Evolutionary conservation across 2,329 filamentous ascomycete genomes (phyloP).

Genomic region (Diaporthe sp.): DNA sequence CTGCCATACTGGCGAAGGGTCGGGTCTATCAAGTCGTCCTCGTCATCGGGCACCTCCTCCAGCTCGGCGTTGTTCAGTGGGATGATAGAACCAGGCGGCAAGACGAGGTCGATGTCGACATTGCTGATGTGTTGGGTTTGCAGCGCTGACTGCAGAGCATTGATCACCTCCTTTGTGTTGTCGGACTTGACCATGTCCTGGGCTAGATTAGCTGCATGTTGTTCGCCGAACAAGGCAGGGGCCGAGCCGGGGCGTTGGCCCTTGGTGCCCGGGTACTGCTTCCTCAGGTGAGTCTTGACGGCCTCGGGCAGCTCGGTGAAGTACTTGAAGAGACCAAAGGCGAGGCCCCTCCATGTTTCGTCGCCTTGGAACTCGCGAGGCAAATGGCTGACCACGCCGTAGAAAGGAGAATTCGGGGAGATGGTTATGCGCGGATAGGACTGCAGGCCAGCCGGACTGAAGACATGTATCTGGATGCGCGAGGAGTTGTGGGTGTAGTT

Average conservation of each 20-base stretch:
- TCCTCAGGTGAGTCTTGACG: constrained; percentile 80
- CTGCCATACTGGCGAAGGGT: constrained; percentile 79
- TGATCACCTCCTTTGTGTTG: constrained; percentile 79
- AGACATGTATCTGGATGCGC: constrained; percentile 93
- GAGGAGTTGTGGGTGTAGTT: constrained; percentile 91
- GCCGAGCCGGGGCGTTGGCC: constrained; percentile 73
- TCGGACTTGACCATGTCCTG: constrained; percentile 87
- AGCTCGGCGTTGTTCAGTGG: constrained; percentile 72
- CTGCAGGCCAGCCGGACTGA: constrained; percentile 88
- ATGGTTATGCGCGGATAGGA: constrained; percentile 93
- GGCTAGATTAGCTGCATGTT: constrained; percentile 93
- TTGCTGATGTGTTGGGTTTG: constrained; percentile 87
- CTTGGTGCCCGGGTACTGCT: constrained; percentile 66
- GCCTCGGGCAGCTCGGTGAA: constrained; percentile 86
- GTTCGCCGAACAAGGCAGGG: constrained; percentile 84
- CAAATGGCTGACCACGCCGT: constrained; percentile 89
- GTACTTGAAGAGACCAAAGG: constrained; percentile 94
- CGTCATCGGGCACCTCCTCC: constrained; percentile 71
- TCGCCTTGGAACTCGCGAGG: constrained; percentile 96
- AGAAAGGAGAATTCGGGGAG: constrained; percentile 92
- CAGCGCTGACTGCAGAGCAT: constrained; percentile 80
- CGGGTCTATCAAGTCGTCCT: constrained; percentile 76
- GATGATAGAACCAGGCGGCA: constrained; percentile 84
- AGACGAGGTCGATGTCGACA: constrained; percentile 87
- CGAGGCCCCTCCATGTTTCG: constrained; percentile 90